Percentiles rank a stretch among this genome's conserved stretches.
These are phyloP conservation scores for Diaporthe velutina DNA, from an alignment of 2,329 filamentous ascomycete genomes.

Conservation along the genomic window DNA sequence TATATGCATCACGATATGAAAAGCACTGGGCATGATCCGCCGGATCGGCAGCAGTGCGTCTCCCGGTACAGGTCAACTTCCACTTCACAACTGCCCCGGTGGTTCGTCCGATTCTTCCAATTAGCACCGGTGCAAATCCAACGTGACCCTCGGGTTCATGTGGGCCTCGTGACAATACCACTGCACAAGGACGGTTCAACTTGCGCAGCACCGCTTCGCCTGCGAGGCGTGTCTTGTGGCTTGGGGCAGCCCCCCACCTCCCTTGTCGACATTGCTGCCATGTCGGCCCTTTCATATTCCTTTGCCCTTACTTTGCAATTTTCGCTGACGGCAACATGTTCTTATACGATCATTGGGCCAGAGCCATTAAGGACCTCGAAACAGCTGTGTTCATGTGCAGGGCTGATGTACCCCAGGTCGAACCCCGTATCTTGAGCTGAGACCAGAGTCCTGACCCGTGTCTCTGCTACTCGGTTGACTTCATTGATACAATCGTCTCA, in stretches of 20 bases:
- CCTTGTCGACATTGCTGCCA: neutral
- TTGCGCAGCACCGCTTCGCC: neutral
- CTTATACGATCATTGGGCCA: neutral
- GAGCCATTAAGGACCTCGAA: neutral
- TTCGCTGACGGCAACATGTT: neutral
- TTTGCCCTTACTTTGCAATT: neutral
- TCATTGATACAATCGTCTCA: neutral
- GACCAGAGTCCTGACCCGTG: neutral
- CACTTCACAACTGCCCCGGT: slow-evolving; percentile 7
- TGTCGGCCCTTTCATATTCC: neutral
- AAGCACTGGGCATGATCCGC: slow-evolving; percentile 23
- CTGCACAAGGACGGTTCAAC: neutral
- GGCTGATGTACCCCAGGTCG: neutral
- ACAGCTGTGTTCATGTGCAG: neutral
- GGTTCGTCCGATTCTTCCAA: slow-evolving; percentile 23
- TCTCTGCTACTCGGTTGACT: neutral
- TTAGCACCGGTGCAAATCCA: neutral
- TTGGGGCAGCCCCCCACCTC: neutral
- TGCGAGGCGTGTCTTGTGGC: neutral
- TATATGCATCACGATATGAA: slow-evolving; percentile 15
- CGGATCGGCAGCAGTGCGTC: slow-evolving; percentile 20
- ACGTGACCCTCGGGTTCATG: neutral
- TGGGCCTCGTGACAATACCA: neutral
- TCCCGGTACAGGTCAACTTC: slow-evolving; percentile 12
- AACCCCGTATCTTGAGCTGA: neutral